phyloP scores from a whole-genome alignment of 2,329 filamentous ascomycete genomes.

The Phyllosticta citriasiana region DNA sequence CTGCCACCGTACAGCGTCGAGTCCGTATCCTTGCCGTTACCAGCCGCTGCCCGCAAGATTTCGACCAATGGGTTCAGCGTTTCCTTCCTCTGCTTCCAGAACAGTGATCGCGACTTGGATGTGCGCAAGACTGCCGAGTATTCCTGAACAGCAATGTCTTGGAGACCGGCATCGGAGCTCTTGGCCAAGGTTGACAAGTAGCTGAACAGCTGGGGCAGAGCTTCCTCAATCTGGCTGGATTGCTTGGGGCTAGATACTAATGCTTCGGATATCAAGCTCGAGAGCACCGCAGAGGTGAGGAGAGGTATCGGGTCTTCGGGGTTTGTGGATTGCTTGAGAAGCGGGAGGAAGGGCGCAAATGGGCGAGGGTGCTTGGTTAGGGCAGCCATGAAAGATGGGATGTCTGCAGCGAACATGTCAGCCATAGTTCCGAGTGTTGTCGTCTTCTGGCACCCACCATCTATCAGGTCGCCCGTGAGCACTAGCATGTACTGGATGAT shows the following conservation, averaged over 20 bases:
- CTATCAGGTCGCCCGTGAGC: constrained; percentile 74
- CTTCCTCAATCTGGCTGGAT: constrained; percentile 55
- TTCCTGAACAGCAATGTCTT: constrained; percentile 90
- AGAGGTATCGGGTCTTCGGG: constrained; percentile 81
- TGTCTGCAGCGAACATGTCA: constrained; percentile 44
- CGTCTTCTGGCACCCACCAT: constrained; percentile 45
- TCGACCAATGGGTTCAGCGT: constrained; percentile 73
- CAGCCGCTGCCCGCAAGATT: constrained; percentile 67
- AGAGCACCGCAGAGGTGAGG: constrained; percentile 78
- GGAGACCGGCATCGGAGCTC: constrained; percentile 76
- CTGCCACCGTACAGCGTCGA: constrained; percentile 40
- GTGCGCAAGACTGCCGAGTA: constrained; percentile 78
- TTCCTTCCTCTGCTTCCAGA: constrained; percentile 85
- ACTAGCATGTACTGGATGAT: constrained; percentile 94
- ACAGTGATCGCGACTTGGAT: constrained; percentile 62
- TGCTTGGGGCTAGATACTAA: constrained; percentile 51
- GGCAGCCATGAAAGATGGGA: constrained; percentile 66
- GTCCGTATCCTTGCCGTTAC: constrained; percentile 62
- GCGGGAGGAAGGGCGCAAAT: constrained; percentile 70
- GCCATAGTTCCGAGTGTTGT: not conserved
- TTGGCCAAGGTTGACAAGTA: constrained; percentile 80
- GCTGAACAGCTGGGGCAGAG: constrained; percentile 71
- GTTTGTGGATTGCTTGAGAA: constrained; percentile 74
- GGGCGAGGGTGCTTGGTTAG: constrained; percentile 62
- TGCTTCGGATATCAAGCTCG: constrained; percentile 61